These are phyloP conservation scores for Paramecium bursaria DNA, from an alignment of 73 alveolate genomes.

Conservation along the genomic window DNA sequence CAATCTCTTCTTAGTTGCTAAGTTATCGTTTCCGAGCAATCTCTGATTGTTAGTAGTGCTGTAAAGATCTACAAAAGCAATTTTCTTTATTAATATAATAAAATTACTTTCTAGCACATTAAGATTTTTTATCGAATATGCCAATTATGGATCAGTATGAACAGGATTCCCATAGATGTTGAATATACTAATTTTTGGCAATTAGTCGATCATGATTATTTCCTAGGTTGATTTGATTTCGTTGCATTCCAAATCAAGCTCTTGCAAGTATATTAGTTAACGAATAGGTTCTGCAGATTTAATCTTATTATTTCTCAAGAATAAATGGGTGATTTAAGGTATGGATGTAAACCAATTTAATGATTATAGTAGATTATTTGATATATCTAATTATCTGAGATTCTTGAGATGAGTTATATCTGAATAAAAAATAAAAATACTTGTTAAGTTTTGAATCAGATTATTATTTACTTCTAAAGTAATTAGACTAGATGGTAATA, in stretches of 20 bases:
- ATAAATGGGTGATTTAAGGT: conserved; percentile 12
- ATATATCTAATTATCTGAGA: conserved; percentile 34
- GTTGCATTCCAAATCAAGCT: conserved; percentile 46
- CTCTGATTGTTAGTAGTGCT: background rate
- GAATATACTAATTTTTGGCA: background rate
- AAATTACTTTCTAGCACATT: conserved; percentile 15
- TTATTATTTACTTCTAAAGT: no score
- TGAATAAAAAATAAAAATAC: no score
- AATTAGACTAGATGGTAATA: no score
- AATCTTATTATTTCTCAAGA: conserved; percentile 26
- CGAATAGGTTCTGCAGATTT: conserved; percentile 1
- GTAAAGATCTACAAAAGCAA: conserved; percentile 27
- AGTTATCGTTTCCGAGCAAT: conserved; percentile 5
- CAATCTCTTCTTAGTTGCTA: conserved; percentile 21
- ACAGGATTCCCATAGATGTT: conserved; percentile 49
- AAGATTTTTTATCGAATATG: background rate
- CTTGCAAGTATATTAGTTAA: background rate
- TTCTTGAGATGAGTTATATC: conserved; percentile 41
- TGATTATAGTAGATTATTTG: conserved; percentile 5
- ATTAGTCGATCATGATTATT: background rate
- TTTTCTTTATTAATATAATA: background rate
- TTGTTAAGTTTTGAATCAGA: no score
- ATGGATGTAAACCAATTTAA: conserved; percentile 25
- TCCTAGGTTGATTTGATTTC: conserved; percentile 2
- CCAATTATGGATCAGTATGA: background rate